Percentiles rank a stretch among this genome's conserved stretches.
Evolutionary conservation across 345 rosid genomes (phyloP).

Genomic region (Dovyalis caffra): DNA sequence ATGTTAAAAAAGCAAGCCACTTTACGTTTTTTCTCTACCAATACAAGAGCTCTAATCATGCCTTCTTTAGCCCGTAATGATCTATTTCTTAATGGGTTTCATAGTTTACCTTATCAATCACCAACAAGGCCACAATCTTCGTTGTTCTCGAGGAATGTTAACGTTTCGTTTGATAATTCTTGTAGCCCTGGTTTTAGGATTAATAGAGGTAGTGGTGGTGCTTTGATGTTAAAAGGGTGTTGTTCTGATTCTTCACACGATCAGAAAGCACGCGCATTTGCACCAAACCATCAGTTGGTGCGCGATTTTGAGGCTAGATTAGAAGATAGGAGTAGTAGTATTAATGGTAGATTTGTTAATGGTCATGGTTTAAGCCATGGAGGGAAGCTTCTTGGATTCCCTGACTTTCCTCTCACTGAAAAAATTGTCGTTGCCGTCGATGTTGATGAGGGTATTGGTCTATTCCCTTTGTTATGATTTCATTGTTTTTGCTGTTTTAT

Average conservation of each 20-base stretch:
- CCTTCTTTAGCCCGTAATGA: slow-evolving; percentile 22
- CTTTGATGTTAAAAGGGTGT: slow-evolving; percentile 38
- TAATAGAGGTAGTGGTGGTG: slow-evolving; percentile 15
- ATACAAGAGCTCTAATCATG: slow-evolving; percentile 15
- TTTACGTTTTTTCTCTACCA: not conserved
- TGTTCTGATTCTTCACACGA: slow-evolving; percentile 44
- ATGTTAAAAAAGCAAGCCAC: slow-evolving; percentile 25
- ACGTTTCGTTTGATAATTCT: slow-evolving; percentile 14
- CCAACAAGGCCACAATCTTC: slow-evolving; percentile 6
- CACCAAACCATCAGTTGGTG: slow-evolving; percentile 38
- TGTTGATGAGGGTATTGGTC: slow-evolving; percentile 76
- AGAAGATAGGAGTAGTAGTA: slow-evolving; percentile 26
- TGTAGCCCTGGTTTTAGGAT: slow-evolving; percentile 2
- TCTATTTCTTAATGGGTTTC: slow-evolving; percentile 20
- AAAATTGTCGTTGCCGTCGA: slow-evolving; percentile 89
- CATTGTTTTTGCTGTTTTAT: not conserved
- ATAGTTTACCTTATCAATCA: not conserved
- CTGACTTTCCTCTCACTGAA: slow-evolving; percentile 35
- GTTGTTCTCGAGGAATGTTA: slow-evolving; percentile 9
- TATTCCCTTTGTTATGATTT: not conserved
- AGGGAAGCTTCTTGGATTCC: slow-evolving; percentile 44
- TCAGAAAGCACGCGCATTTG: slow-evolving; percentile 46
- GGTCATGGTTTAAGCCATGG: slow-evolving; percentile 36
- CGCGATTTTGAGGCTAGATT: slow-evolving; percentile 43
- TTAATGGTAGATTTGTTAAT: slow-evolving; percentile 29